Base-by-base conservation (phyloP, 176 grass and related monocot genomes). In the Paspalum vaginatum region DNA sequence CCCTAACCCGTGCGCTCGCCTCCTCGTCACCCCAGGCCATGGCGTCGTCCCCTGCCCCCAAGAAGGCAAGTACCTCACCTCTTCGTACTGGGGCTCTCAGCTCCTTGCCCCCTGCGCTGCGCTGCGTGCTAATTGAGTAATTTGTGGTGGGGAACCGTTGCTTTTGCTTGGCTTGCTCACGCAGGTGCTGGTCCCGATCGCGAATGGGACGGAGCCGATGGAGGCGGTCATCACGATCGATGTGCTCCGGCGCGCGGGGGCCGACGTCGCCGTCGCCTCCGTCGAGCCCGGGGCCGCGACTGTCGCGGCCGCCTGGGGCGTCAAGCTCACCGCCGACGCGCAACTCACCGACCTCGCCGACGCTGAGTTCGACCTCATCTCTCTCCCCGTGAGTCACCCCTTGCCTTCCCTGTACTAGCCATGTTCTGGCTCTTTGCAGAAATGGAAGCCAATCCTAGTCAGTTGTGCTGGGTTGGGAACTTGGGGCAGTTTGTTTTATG, bases 141-240 rank as follows among this genome's bases (percentile, higher is more conserved):
- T 38, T 54, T 5, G 58, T 49, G 43, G 14, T 13, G 22, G 67
- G 9, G 22, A 15, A 32, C 24, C 24, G 25, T 21, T 78, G 22
- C 8, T 2, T 42, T 21, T n/a, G 18, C 12, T 39, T 21, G 32
- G 13, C 7, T n/a, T 32, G 26, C 10, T 13, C 11, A 26, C 65
- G 70, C 77, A 94, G 92, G 92, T 91, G 45, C 88, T 94, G 51
- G 86, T 94, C 47, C 92, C 92, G 2, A 57, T 94, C 41, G 92
- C 92, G 10, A 86, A 79, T 26, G 92, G 92, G 70, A 89, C 92
- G 83, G 92, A 94, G 86, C 92, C 88, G 39, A 94, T 94, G 61
- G 92, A 94, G 83, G 92, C 88, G 2, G 55, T 75, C 66, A 89
- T 91, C 80, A 91, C 61, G 49, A 61, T 86, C 86, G 92, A 91